A percentile compares a stretch with the other conserved stretches of the same genome.
phyloP scores from a whole-genome alignment of 495 filamentous ascomycete species.

The Hyaloscypha variabilis region DNA sequence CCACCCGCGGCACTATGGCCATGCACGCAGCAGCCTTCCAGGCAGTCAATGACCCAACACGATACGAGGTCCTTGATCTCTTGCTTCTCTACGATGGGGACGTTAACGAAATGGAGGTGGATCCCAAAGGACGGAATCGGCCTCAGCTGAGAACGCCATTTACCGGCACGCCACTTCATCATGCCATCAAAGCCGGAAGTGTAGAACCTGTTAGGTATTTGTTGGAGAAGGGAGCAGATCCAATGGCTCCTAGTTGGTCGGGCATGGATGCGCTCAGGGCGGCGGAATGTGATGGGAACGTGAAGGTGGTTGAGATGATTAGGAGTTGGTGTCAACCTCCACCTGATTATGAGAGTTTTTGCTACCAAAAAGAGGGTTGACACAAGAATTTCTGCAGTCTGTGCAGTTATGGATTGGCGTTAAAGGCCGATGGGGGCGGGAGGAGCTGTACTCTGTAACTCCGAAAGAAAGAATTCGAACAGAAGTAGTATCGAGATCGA shows the following conservation, averaged over 20 bases:
- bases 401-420: no score
- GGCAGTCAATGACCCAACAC: conserved; percentile 1
- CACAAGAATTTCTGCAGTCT: no score
- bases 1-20: not conserved
- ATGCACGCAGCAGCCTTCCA: not conserved
- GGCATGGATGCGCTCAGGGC: not conserved
- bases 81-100: not conserved
- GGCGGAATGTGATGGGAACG: not conserved
- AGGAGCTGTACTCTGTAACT: no score
- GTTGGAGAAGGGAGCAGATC: not conserved
- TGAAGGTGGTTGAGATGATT: not conserved
- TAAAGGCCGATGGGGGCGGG: no score
- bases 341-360: no score
- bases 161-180: conserved; percentile 3
- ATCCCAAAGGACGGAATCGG: not conserved
- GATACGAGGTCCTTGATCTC: conserved; percentile 8
- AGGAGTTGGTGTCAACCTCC: conserved; percentile 5
- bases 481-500: no score
- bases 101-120: conserved; percentile 7
- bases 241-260: conserved; percentile 1
- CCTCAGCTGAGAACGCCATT: not conserved
- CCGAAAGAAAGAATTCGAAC: no score
- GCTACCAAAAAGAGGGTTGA: no score
- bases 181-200: not conserved
- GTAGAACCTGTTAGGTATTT: conserved; percentile 3